These are phyloP conservation scores for Gautieria morchelliformis DNA, from an alignment of 768 basidiomycete species.

Conservation along the genomic window DNA sequence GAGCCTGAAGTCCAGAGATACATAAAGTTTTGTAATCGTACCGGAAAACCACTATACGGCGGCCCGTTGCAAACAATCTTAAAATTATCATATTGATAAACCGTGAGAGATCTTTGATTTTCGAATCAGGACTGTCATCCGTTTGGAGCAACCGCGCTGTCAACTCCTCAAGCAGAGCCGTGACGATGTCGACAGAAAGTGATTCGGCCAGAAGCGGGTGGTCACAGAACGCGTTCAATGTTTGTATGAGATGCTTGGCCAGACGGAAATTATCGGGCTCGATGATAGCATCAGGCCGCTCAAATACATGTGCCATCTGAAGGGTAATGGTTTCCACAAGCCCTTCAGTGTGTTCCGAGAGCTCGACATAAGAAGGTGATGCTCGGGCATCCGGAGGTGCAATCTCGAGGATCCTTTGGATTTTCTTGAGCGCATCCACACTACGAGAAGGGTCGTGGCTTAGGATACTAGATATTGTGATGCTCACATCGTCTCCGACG, in stretches of 20 bases:
- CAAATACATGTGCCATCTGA: constrained; percentile 89
- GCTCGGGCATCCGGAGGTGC: constrained; percentile 65
- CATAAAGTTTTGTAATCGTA: constrained; percentile 26
- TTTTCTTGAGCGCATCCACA: constrained; percentile 88
- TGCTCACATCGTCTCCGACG: constrained; percentile 52
- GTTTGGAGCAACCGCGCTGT: constrained; percentile 88
- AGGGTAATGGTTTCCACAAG: constrained; percentile 84
- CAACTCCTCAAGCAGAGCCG: constrained; percentile 82
- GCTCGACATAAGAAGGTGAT: constrained; percentile 62
- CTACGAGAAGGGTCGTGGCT: constrained; percentile 79
- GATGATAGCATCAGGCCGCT: constrained; percentile 63
- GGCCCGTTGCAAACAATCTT: constrained; percentile 82
- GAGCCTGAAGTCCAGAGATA: neutral
- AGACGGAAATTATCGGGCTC: constrained; percentile 80
- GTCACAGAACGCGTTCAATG: constrained; percentile 90
- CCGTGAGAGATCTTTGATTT: constrained; percentile 86
- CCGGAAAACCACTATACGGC: constrained; percentile 88
- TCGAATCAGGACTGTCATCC: constrained; percentile 73
- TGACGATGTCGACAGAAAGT: constrained; percentile 74
- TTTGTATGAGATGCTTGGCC: constrained; percentile 96
- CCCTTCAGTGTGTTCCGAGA: constrained; percentile 72
- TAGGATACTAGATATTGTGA: constrained; percentile 81
- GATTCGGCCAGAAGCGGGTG: constrained; percentile 82
- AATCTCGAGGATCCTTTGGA: constrained; percentile 77
- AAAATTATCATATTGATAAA: constrained; percentile 99